A percentile compares a stretch with the other conserved stretches of the same genome.
Conservation (phyloP, 2,329 filamentous ascomycete genomes). For the Blastomyces gilchristii region DNA sequence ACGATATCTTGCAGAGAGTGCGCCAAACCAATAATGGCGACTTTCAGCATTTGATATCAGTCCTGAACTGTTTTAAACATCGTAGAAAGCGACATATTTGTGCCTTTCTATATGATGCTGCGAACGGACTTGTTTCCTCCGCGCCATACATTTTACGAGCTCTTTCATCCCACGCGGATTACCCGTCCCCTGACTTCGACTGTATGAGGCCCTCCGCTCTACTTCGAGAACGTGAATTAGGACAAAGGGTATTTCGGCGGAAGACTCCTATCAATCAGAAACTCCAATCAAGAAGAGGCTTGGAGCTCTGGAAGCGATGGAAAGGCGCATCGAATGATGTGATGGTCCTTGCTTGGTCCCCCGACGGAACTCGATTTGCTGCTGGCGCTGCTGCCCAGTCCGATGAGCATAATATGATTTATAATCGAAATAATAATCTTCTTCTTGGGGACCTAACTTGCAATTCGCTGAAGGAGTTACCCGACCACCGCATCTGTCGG, state of each 20-base stretch:
- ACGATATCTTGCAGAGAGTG: neutral
- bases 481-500: constrained; percentile 42
- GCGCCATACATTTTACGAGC: constrained; percentile 12
- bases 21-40: neutral
- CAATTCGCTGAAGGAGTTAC: constrained; percentile 41
- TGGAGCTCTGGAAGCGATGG: constrained; percentile 41
- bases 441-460: constrained; percentile 40
- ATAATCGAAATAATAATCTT: constrained; percentile 50
- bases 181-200: constrained; percentile 4
- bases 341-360: constrained; percentile 46
- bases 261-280: constrained; percentile 16
- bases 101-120: constrained; percentile 19
- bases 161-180: constrained; percentile 1
- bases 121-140: constrained; percentile 15
- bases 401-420: constrained; percentile 48
- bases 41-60: neutral
- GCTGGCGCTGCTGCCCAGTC: constrained; percentile 48
- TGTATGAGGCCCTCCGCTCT: constrained; percentile 12
- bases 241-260: constrained; percentile 12
- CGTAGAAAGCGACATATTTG: constrained; percentile 17
- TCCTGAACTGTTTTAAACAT: constrained; percentile 11
- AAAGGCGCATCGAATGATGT: constrained; percentile 51
- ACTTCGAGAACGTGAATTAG: constrained; percentile 25
- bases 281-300: constrained; percentile 21
- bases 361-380: constrained; percentile 45